These are phyloP conservation scores for Cercospora janseana DNA, from an alignment of 2,329 filamentous ascomycete species.

Conservation along the genomic window DNA sequence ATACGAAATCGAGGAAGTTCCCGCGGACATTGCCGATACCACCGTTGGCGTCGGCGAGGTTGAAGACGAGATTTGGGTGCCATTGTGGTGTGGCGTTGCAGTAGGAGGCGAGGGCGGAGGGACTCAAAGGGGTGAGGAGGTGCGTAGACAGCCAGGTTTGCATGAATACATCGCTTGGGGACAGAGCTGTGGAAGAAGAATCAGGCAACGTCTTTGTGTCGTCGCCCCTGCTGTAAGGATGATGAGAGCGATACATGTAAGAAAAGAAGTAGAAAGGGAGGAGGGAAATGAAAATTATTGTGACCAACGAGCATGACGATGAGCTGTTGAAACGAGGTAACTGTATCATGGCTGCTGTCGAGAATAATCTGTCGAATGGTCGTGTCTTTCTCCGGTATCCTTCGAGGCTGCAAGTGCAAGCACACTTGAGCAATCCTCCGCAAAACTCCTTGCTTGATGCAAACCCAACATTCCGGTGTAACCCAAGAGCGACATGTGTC, in stretches of 20 bases:
- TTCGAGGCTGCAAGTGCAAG: neutral
- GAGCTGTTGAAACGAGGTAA: neutral
- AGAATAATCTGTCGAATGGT: neutral
- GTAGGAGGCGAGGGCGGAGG: slow-evolving; percentile 26
- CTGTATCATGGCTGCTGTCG: slow-evolving; percentile 1
- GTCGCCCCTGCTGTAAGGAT: slow-evolving; percentile 18
- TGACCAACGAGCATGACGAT: neutral
- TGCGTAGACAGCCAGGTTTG: slow-evolving; percentile 30
- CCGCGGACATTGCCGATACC: slow-evolving; percentile 40
- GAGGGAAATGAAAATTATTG: slow-evolving; percentile 16
- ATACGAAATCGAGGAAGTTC: slow-evolving; percentile 19
- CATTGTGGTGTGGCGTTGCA: slow-evolving; percentile 41
- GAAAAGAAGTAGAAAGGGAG: slow-evolving; percentile 28
- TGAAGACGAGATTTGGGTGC: slow-evolving; percentile 45
- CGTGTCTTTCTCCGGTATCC: neutral
- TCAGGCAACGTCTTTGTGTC: neutral
- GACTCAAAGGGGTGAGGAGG: slow-evolving; percentile 28
- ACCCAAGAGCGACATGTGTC: neutral
- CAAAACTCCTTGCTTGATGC: slow-evolving; percentile 7
- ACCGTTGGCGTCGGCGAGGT: slow-evolving; percentile 46
- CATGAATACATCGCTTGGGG: slow-evolving; percentile 24
- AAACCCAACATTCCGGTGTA: neutral
- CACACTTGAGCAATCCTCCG: neutral
- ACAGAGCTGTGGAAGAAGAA: neutral
- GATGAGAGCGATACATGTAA: slow-evolving; percentile 23